phyloP scores from a whole-genome alignment of 2,329 filamentous ascomycete species.

The Chlorencoelia australis region DNA sequence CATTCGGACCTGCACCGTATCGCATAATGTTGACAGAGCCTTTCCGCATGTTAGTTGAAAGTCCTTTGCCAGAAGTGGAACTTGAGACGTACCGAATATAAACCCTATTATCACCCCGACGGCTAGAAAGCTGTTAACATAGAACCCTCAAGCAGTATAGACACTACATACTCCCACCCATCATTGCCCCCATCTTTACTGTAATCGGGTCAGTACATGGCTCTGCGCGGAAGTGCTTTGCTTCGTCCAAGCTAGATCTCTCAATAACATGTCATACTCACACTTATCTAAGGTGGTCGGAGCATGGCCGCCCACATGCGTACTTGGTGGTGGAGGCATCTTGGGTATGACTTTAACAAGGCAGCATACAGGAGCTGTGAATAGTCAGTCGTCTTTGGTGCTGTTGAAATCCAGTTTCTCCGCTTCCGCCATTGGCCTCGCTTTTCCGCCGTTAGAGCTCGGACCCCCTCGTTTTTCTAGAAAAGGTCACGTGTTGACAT shows the following conservation, averaged over 20 bases:
- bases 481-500: no score
- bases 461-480: no score
- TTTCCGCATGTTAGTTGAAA: conserved; percentile 28
- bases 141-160: neutral
- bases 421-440: no score
- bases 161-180: conserved; percentile 79
- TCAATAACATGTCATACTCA: no score
- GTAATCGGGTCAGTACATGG: conserved; percentile 25
- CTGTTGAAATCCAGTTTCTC: no score
- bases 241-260: no score
- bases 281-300: conserved; percentile 64
- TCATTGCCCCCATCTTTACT: conserved; percentile 99
- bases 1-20: conserved; percentile 86
- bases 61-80: neutral
- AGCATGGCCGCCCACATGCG: conserved; percentile 39
- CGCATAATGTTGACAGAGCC: conserved; percentile 91
- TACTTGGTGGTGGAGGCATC: conserved; percentile 39
- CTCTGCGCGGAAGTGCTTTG: no score
- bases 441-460: no score
- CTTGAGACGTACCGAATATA: conserved; percentile 65
- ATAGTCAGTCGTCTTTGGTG: no score
- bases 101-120: conserved; percentile 96
- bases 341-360: no score
- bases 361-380: no score
- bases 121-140: conserved; percentile 42